Base-by-base conservation (phyloP, 176 grass and related monocot species). In the Triticum turgidum region DNA sequence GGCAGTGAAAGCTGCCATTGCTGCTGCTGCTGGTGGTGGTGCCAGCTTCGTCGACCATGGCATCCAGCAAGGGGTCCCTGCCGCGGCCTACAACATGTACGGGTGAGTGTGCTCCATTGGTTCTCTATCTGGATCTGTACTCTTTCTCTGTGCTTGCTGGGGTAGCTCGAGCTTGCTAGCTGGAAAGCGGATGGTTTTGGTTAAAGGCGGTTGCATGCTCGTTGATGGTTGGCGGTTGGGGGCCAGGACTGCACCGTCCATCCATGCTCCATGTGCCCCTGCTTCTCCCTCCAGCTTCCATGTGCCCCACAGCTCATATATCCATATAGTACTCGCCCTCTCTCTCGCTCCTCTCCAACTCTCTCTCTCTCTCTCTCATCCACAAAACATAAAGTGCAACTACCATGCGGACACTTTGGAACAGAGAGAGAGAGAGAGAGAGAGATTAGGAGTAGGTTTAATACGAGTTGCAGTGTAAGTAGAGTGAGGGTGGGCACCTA, bases 181-280 rank as follows among this genome's bases (percentile, higher is more conserved):
- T 91, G 89, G 84, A 91, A 91, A 91, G 89, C 54, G 61, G 27
- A 42, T 21, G 69, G 76, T 77, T 75, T 71, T 70, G 38, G 85
- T 80, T 91, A 85, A 91, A 91, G 85, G 20, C 68, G 70, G 17
- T 11, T 44, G 79, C 68, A 33, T 42, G 82, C 77, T 44, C 85
- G 89, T 77, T 90, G 84, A 84, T 88, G 76, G 85, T 44, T 51
- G 89, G 85, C 77, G 27, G 73, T 76, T 76, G 73, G 89, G 89
- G 86, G 89, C 85, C 89, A 70, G 69, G 18, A 76, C 89, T 91
- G 81, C 89, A 83, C 85, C 89, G 89, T 80, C 89, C 89, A 91
- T 88, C 73, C 82, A 44, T 69, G 69, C 4, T 39, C 32, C 82
- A 63, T 79, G 77, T 35, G 66, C 88, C 61, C 80, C 61, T 85